Percentiles rank a stretch among this genome's conserved stretches.
phyloP scores from a whole-genome alignment of 371 early-diverging fungal genomes.

The Circinella minor region DNA sequence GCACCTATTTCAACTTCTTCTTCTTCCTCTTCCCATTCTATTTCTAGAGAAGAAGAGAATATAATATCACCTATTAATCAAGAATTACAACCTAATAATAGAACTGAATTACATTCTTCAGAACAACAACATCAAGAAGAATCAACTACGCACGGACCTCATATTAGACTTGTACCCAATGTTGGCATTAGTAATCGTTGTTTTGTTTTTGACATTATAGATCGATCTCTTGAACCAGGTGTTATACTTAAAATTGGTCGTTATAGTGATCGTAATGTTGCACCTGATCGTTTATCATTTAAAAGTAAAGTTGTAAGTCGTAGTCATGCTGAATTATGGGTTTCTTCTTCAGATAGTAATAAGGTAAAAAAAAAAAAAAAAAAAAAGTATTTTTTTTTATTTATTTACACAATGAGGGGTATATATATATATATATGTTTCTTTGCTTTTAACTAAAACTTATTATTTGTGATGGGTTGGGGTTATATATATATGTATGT shows the following conservation, averaged over 20 bases:
- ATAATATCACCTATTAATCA: neutral
- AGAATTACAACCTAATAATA: neutral
- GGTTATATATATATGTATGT: too few species aligned
- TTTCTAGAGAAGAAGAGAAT: neutral
- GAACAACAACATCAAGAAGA: neutral
- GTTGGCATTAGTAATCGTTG: constrained; percentile 70
- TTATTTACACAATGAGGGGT: neutral
- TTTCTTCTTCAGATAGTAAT: constrained; percentile 56
- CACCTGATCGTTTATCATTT: constrained; percentile 80
- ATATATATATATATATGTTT: neutral
- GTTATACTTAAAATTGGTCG: constrained; percentile 77
- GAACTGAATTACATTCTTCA: neutral
- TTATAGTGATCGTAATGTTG: constrained; percentile 73
- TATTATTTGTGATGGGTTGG: neutral
- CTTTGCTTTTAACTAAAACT: too few species aligned
- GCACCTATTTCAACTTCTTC: constrained; percentile 10
- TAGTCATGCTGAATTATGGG: constrained; percentile 93
- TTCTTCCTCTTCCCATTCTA: constrained; percentile 20
- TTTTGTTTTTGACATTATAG: constrained; percentile 84
- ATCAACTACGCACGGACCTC: constrained; percentile 34
- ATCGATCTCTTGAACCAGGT: constrained; percentile 73
- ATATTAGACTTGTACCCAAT: constrained; percentile 78
- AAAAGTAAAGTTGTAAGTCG: constrained; percentile 94
- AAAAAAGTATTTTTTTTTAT: neutral
- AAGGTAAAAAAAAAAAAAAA: constrained; percentile 66